Base-by-base conservation (phyloP, 2,329 filamentous ascomycete genomes). In the Pyrenophora tritici-repentis region DNA sequence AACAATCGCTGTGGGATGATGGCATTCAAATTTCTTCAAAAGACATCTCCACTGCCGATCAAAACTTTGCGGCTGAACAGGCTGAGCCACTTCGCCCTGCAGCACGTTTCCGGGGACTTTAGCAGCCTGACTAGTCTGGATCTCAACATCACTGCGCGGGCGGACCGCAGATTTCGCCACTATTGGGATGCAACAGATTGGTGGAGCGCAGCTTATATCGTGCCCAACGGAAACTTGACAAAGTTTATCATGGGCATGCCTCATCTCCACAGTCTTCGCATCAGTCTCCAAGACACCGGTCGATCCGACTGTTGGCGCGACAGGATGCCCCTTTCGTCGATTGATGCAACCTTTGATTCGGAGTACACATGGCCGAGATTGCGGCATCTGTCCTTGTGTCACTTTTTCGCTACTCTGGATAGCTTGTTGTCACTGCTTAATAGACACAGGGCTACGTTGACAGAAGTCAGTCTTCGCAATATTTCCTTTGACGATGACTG, bases 401-500 rank as follows among this genome's bases (percentile, higher is more conserved):
- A 50, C n/a, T 39, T 58, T 20, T 39, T 33, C 12, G 42, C 58
- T 2, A 54, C 34, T 2, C 31, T 46, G 0, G 24, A 49, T 1
- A 41, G 33, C 1, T 20, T 62, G 10, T 3, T 53, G 6, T 45
- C 48, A 3, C 35, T 61, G 6, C 10, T 60, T 2, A 8, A 10
- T 10, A 35, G 48, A 26, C 54, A 61, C 12, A 35, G 37, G 7
- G 47, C 47, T 3, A 61, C 54, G 2, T 39, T 61, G 13, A 53
- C 34, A 6, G 44, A 55, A 13, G 29, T 63, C 39, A 49, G 44
- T 32, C 46, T 61, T 4, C 34, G 53, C 10, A 36, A 41, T 9
- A 45, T 54, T 1, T 9, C 3, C 24, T 33, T 49, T 7, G 18
- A 14, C 10, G 9, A 12, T 10, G 17, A 10, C 18, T 24, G 22